Evolutionary conservation across 129 eudicot species (phyloP).

Genomic region (Ambrosia trifida): DNA sequence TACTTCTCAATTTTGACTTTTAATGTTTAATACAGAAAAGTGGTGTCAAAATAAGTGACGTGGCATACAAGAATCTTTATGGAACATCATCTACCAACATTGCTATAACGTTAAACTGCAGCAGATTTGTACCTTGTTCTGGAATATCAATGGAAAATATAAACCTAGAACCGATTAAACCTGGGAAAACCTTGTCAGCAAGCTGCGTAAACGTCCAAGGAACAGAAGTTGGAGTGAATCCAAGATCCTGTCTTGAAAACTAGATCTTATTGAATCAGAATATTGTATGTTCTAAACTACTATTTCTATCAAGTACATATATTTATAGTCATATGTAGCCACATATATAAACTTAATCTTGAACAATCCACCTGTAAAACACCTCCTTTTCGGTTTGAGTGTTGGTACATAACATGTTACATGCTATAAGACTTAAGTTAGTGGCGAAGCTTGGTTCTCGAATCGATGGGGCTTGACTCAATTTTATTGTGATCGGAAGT

Average conservation of each 20-base stretch:
- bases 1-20: background rate
- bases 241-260: conserved; percentile 46
- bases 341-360: conserved; percentile 5
- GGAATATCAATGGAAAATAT: conserved; percentile 46
- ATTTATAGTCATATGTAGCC: conserved; percentile 11
- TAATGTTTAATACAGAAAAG: conserved; percentile 37
- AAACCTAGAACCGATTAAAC: conserved; percentile 22
- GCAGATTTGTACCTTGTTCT: conserved; percentile 52
- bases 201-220: conserved; percentile 54
- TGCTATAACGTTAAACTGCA: conserved; percentile 61
- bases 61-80: conserved; percentile 42
- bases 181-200: conserved; percentile 45
- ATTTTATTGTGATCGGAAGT: too few relatives aligned
- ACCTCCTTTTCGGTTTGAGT: background rate
- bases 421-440: too few relatives aligned
- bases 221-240: conserved; percentile 41
- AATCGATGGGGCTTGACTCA: too few relatives aligned
- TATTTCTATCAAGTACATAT: conserved; percentile 6
- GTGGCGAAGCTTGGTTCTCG: too few relatives aligned
- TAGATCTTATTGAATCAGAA: conserved; percentile 20
- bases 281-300: conserved; percentile 20
- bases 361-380: conserved; percentile 6
- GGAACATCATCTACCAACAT: conserved; percentile 54
- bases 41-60: conserved; percentile 66
- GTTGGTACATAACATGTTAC: too few relatives aligned